A percentile compares a stretch with the other conserved stretches of the same genome.
These are phyloP conservation scores for Zoysia japonica DNA, from an alignment of 176 grass and related monocot genomes.

Conservation along the genomic window DNA sequence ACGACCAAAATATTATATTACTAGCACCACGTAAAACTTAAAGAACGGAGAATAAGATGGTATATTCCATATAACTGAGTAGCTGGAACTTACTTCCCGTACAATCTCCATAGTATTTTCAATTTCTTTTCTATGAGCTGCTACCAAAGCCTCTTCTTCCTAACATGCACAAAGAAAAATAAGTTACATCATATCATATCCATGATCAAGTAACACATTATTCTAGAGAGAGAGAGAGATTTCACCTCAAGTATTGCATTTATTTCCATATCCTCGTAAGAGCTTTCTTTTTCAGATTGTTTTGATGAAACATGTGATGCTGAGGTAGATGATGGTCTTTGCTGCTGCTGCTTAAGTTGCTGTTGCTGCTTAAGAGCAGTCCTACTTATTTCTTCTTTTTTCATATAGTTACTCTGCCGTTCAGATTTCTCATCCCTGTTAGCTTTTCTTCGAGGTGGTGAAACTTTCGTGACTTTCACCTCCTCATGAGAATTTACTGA, in stretches of 20 bases:
- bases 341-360: conserved; percentile 58
- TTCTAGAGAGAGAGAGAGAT: not conserved
- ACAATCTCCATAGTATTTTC: conserved; percentile 99
- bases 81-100: conserved; percentile 73
- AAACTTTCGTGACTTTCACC: conserved; percentile 72
- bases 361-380: conserved; percentile 57
- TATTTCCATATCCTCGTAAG: conserved; percentile 74
- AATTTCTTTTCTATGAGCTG: conserved; percentile 98
- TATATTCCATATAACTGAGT: not conserved
- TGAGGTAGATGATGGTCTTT: conserved; percentile 50
- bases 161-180: conserved; percentile 38
- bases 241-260: conserved; percentile 92
- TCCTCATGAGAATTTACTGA: conserved; percentile 66
- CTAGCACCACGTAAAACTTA: not conserved
- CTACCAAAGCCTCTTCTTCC: conserved; percentile 97
- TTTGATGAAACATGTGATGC: conserved; percentile 37
- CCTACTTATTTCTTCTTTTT: conserved; percentile 65
- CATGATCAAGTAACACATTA: conserved; percentile 17
- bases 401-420: conserved; percentile 59
- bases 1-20: not conserved
- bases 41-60: not conserved
- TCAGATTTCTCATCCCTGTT: conserved; percentile 68
- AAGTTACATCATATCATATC: conserved; percentile 16
- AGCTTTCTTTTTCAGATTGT: conserved; percentile 75
- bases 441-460: conserved; percentile 69